phyloP scores from a whole-genome alignment of 441 rosid species.

The Croton laevigatus region DNA sequence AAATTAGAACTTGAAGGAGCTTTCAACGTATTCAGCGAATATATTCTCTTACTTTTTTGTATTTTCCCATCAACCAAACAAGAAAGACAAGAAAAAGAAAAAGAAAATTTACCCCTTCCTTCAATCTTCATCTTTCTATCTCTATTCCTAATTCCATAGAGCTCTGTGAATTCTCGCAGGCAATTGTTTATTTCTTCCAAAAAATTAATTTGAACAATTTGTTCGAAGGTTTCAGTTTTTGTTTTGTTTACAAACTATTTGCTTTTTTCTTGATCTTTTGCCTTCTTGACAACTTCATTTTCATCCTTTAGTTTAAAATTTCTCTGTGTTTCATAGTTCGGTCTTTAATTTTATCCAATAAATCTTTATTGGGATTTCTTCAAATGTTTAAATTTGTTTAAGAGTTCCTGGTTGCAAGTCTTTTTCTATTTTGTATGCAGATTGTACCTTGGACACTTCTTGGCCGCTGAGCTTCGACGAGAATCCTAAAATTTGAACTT shows the following conservation, averaged over 20 bases:
- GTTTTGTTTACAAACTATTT: neutral
- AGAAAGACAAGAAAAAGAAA: no score
- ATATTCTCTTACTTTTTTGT: no score
- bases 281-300: neutral
- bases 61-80: no score
- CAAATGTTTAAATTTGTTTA: neutral
- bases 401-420: neutral
- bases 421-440: slow-evolving; percentile 1
- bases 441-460: neutral
- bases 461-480: neutral
- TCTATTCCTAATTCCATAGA: neutral
- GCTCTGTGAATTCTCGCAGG: neutral
- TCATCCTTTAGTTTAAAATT: neutral
- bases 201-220: neutral
- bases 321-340: neutral
- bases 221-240: neutral
- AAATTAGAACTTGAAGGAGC: no score
- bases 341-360: slow-evolving; percentile 14
- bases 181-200: neutral
- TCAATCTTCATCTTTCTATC: neutral
- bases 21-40: no score
- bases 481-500: slow-evolving; percentile 8
- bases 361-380: neutral
- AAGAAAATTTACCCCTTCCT: neutral
- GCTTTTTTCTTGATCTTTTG: neutral